Evolutionary conservation across 73 alveolate species (phyloP), one percentile per base, ranked within the genome.

Genomic region (Paramecium primaurelia): DNA sequence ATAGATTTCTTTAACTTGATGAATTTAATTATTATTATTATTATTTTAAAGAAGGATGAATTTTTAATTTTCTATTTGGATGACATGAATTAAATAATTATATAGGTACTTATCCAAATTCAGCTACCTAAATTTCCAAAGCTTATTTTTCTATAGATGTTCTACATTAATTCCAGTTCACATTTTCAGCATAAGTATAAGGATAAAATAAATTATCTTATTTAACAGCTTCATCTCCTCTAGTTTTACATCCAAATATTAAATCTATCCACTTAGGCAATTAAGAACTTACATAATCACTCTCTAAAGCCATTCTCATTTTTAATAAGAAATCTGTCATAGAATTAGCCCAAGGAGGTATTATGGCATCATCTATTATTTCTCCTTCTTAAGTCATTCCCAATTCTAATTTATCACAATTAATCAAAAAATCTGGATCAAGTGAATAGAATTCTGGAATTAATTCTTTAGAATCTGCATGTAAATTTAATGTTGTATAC

Each of bases 241-340:
- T 94, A 92, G 95, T 95, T 68, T 93, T 91, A 85, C 86, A 93
- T 37, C 99, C 99, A 95, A 98, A 98, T 25, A 98, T 94, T 91
- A 98, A 92, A 91, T 98, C 99, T 28, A 98, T 96, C 99, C 99
- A 98, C 26, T 93, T 51, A 90, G 98, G 96, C 45, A 98, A 92
- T 71, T 95, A 93, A n/a, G 94, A 84, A 86, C 96, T 93, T 22
- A 97, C 99, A 86, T 96, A 97, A 51, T 98, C 99, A 77, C 99
- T 93, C 90, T 98, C 99, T 28, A 98, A 93, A 16, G 99, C 99
- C 42, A 93, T 92, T 84, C 99, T 96, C 98, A 96, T 98, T 92
- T 96, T 97, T n/a, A 92, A 94, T 42, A 97, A 75, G 92, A 98
- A 98, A 92, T 96, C 99, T 58, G 86, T 71, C 40, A 96, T 96